Conservation (phyloP, 345 rosid genomes). For the Reutealis trisperma region DNA sequence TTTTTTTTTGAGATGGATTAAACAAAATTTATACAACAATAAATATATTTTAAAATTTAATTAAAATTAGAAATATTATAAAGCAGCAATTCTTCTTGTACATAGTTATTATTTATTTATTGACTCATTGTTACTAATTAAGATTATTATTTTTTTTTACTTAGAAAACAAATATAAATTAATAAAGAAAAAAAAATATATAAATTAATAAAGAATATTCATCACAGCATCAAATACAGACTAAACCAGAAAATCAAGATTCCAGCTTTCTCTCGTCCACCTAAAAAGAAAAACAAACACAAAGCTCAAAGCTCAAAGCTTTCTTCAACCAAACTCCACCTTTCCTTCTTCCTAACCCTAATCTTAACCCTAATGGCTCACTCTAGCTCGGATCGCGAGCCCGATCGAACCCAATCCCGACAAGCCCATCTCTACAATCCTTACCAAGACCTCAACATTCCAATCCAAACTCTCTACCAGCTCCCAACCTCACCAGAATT, state of each 20-base stretch:
- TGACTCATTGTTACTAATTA: no score
- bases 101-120: no score
- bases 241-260: neutral
- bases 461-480: slow-evolving; percentile 63
- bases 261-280: neutral
- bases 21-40: no score
- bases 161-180: no score
- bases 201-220: neutral
- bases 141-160: no score
- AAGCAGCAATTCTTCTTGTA: no score
- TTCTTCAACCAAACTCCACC: neutral
- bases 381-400: slow-evolving; percentile 43
- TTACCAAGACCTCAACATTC: slow-evolving; percentile 67
- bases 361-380: slow-evolving; percentile 39
- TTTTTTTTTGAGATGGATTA: no score
- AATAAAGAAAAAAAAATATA: no score
- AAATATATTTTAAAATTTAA: no score
- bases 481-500: slow-evolving; percentile 91
- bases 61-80: no score
- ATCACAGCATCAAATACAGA: neutral
- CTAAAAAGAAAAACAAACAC: neutral
- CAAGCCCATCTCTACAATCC: slow-evolving; percentile 79
- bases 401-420: slow-evolving; percentile 30
- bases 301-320: neutral
- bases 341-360: neutral